Base-by-base conservation (phyloP, 805 yeast species). In the Pichia thaimueangensis region DNA sequence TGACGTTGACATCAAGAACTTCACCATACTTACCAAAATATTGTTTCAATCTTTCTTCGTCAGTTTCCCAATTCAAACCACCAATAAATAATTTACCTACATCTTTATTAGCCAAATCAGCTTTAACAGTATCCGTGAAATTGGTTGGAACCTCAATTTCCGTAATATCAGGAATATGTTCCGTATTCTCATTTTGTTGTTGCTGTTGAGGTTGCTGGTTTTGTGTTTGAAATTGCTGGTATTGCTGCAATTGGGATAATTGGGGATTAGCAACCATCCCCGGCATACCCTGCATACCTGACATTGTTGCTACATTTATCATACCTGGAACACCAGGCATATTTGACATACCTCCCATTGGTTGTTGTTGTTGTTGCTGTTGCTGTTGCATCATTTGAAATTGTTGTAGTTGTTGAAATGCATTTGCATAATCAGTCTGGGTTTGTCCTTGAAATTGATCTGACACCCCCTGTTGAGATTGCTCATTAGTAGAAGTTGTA, bases 11-110 rank as follows among this genome's bases (percentile, higher is more conserved):
- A 51, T 89, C 97, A 32, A 78, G 60, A 42, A 91, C 89, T 50
- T 83, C 91, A 53, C 98, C 98, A 60, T 76, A 91, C 62, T 89
- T 82, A 37, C 82, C 69, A 60, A 91, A 91, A 61, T 91, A 91
- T 42, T 78, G 81, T 52, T 74, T 79, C 64, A 91, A 68, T 27
- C 83, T 78, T 49, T 88, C 95, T 58, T 91, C 97, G 12, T 89
- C 81, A 13, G 98, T 91, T 59, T 91, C 97, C 97, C 97, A 91
- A 58, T 91, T 93, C 55, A 91, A 77, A 39, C 98, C 98, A 49
- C 98, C 98, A 62, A 87, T 78, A 57, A 88, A 88, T 95, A 88
- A 85, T 60, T 88, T 88, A 42, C 95, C 94, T 50, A 80, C 80
- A 55, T 86, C 96, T 50, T 80, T 76, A 49, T 57, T 52, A 25